Evolutionary conservation across 1,284 basidiomycete genomes (phyloP).

Genomic region (Apiotrichum laibachii): DNA sequence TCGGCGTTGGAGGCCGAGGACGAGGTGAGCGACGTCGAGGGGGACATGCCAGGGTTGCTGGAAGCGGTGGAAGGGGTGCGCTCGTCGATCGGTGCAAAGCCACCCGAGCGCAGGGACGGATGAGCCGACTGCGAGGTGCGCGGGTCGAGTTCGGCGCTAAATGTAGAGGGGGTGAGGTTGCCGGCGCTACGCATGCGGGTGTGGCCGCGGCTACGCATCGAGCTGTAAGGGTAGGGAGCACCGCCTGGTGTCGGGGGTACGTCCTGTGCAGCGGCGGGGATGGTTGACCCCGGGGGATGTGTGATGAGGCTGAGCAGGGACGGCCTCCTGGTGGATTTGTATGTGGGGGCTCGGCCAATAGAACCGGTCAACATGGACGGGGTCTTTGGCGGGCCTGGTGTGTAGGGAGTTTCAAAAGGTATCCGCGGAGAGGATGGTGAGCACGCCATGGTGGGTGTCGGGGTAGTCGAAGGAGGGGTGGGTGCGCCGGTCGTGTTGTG

Average conservation of each 20-base stretch:
- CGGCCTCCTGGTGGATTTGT: slow-evolving; percentile 27
- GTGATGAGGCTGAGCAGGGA: slow-evolving; percentile 42
- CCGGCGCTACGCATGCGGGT: slow-evolving; percentile 34
- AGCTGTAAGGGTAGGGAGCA: slow-evolving; percentile 20
- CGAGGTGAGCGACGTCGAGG: slow-evolving; percentile 16
- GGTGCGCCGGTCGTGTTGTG: slow-evolving; percentile 16
- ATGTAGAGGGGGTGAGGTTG: neutral
- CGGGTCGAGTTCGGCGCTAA: slow-evolving; percentile 12
- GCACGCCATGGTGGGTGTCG: slow-evolving; percentile 18
- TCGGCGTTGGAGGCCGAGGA: slow-evolving; percentile 14
- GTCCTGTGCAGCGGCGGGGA: neutral
- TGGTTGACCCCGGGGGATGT: slow-evolving; percentile 27
- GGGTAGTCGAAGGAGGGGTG: slow-evolving; percentile 8
- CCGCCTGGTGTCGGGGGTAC: slow-evolving; percentile 8
- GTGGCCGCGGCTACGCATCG: slow-evolving; percentile 21
- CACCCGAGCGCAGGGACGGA: slow-evolving; percentile 9
- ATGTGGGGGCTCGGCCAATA: slow-evolving; percentile 19
- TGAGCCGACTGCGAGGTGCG: slow-evolving; percentile 23
- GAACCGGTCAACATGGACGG: slow-evolving; percentile 29
- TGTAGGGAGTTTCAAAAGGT: slow-evolving; percentile 34
- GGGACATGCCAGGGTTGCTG: slow-evolving; percentile 15
- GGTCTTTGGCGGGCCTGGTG: slow-evolving; percentile 39
- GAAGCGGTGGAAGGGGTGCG: neutral
- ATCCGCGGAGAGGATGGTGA: slow-evolving; percentile 22
- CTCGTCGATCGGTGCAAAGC: slow-evolving; percentile 31